Conservation (phyloP, 305 asterid genomes). For the Fraxinus sp. region DNA sequence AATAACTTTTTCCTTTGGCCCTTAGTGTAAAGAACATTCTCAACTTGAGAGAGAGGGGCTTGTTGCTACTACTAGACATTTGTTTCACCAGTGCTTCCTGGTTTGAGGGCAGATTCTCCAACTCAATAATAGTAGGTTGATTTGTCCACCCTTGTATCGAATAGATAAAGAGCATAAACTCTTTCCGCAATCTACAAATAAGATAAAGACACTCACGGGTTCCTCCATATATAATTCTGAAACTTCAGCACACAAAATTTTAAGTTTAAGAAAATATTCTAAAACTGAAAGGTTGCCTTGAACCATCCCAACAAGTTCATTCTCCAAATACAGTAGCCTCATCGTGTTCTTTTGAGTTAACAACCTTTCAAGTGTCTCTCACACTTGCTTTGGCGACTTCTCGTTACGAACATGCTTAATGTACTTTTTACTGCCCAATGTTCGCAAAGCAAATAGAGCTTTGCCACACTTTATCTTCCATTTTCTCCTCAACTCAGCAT, state of each 20-base stretch:
- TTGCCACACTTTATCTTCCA: too few species aligned
- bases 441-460: slow-evolving; percentile 7
- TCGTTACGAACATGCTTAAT: slow-evolving; percentile 20
- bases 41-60: background rate
- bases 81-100: background rate
- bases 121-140: background rate
- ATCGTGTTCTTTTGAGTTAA: slow-evolving; percentile 13
- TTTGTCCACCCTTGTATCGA: background rate
- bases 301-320: background rate
- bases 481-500: too few species aligned
- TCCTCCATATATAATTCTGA: background rate
- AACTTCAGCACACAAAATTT: background rate
- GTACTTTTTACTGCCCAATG: slow-evolving; percentile 5
- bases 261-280: background rate
- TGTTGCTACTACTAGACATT: background rate
- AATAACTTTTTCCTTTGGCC: background rate
- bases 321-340: background rate
- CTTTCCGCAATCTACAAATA: background rate
- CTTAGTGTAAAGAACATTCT: background rate
- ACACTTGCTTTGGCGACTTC: slow-evolving; percentile 10
- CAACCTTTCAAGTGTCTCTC: slow-evolving; percentile 19
- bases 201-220: background rate
- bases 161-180: background rate
- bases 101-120: slow-evolving; percentile 4
- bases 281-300: background rate